These are phyloP conservation scores for Leccinum incarnatum DNA, from an alignment of 768 basidiomycete species.

Conservation along the genomic window DNA sequence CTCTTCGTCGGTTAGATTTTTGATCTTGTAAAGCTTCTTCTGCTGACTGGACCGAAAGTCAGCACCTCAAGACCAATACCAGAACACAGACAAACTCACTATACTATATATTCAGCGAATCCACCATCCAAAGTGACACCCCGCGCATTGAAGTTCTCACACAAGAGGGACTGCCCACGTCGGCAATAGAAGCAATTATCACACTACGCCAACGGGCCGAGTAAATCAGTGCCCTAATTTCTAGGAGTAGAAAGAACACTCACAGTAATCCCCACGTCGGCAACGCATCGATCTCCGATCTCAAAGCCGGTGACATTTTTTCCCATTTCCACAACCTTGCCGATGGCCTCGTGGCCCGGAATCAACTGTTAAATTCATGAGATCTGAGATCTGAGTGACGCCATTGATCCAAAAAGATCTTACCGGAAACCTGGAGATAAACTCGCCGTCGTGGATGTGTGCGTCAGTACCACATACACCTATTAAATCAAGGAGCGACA, in stretches of 20 bases:
- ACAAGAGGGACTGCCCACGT: constrained; percentile 75
- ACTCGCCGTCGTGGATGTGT: constrained; percentile 65
- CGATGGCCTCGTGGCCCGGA: constrained; percentile 76
- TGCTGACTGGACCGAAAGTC: constrained; percentile 43
- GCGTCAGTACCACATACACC: constrained; percentile 63
- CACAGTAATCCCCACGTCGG: constrained; percentile 74
- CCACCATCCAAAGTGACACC: constrained; percentile 83
- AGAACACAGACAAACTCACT: constrained; percentile 44
- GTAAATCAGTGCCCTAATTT: background rate
- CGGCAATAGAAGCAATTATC: constrained; percentile 86
- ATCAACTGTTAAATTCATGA: constrained; percentile 46
- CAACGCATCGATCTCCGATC: constrained; percentile 79
- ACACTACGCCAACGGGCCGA: constrained; percentile 47
- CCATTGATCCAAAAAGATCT: constrained; percentile 13
- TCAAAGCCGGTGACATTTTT: constrained; percentile 77
- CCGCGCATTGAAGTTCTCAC: constrained; percentile 79
- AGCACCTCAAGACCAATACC: background rate
- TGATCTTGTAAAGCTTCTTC: constrained; percentile 81
- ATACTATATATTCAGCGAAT: constrained; percentile 86
- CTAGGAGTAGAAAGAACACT: constrained; percentile 24
- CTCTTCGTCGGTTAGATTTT: constrained; percentile 85
- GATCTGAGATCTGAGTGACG: constrained; percentile 20
- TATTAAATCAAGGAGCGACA: constrained; percentile 8
- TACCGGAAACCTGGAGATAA: constrained; percentile 60
- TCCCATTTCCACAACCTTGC: constrained; percentile 68